Evolutionary conservation across 805 yeast genomes (phyloP), one percentile per base, ranked within the genome.

Genomic region (Isabelozyma rhagii): DNA sequence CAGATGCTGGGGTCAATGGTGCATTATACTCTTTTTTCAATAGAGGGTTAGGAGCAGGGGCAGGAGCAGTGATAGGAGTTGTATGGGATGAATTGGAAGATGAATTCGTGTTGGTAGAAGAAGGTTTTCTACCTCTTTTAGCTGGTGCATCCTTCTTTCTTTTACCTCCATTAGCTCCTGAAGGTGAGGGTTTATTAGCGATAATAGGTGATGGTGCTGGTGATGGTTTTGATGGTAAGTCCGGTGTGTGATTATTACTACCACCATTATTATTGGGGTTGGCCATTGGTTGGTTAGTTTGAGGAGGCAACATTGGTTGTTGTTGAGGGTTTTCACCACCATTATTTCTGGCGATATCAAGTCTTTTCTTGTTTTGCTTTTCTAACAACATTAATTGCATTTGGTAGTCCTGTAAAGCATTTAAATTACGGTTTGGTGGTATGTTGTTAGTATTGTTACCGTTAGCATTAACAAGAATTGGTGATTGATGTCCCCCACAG

Each of bases 381-480:
- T 89, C 96, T 60, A 89, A 69, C 47, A 85, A 63, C 79, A 87
- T 79, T 55, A 88, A 70, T 65, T 88, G 93, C 74, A 82, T 83
- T 64, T 89, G 96, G 64, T 89, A 89, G 61, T 89, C 96, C 58
- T 85, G 89, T 39, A 89, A 69, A 1, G 93, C 92, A 58, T 77
- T 78, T 50, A 69, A 73, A 56, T 72, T 72, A 43, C 71, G 60
- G 42, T 54, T 60, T 27, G 55, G 53, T 28, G 41, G 40, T 3
- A 47, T 50, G 15, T 42, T 47, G 43, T 47, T 51, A 17, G 34
- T 43, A 28, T 45, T 46, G 21, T 39, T 41, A 25, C 45, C 48
- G 39, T 41, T 38, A 39, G 45, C 17, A 27, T 29, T 44, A 8
- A 29, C 34, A 29, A 29, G 34, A 29, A 29, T 29, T 29, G 34